Evolutionary conservation across 2,329 filamentous ascomycete genomes (phyloP).

Genomic region (Cordyceps tenuipes): DNA sequence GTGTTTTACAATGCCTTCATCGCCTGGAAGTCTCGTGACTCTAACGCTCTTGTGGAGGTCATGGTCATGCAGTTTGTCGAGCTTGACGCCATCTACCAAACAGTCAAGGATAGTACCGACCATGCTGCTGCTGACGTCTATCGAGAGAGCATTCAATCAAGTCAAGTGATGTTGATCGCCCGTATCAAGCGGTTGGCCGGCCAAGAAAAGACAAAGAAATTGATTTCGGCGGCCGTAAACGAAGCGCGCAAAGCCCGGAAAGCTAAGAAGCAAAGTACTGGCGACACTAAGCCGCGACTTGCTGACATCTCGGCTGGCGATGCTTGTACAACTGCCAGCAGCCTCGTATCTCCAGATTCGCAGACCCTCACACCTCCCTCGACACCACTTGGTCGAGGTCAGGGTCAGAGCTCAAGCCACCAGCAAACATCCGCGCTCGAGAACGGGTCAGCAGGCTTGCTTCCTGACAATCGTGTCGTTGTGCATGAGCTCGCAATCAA

Average conservation of each 20-base stretch:
- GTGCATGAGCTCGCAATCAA: constrained; percentile 76
- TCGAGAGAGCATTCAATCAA: constrained; percentile 69
- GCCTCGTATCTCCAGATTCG: constrained; percentile 31
- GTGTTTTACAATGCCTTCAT: constrained; percentile 73
- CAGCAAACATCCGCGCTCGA: constrained; percentile 20
- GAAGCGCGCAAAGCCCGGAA: constrained; percentile 59
- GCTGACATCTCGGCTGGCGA: constrained; percentile 38
- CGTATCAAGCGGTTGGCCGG: constrained; percentile 73
- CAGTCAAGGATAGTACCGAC: constrained; percentile 69
- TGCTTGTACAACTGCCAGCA: constrained; percentile 29
- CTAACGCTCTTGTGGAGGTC: constrained; percentile 67
- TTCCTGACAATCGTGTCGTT: constrained; percentile 66
- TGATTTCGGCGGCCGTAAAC: constrained; percentile 67
- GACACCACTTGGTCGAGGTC: constrained; percentile 35
- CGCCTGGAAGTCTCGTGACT: constrained; percentile 76
- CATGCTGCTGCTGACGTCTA: constrained; percentile 69
- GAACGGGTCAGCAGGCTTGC: constrained; percentile 40
- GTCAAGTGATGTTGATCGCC: constrained; percentile 70
- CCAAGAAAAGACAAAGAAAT: constrained; percentile 57
- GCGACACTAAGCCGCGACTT: constrained; percentile 63
- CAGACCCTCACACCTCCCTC: constrained; percentile 47
- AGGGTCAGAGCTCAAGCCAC: constrained; percentile 25
- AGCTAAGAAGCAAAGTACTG: constrained; percentile 55
- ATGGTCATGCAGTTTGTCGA: constrained; percentile 85
- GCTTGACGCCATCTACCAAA: constrained; percentile 75